Conservation (phyloP, 2,329 filamentous ascomycete genomes). For the Polytolypa hystricis region DNA sequence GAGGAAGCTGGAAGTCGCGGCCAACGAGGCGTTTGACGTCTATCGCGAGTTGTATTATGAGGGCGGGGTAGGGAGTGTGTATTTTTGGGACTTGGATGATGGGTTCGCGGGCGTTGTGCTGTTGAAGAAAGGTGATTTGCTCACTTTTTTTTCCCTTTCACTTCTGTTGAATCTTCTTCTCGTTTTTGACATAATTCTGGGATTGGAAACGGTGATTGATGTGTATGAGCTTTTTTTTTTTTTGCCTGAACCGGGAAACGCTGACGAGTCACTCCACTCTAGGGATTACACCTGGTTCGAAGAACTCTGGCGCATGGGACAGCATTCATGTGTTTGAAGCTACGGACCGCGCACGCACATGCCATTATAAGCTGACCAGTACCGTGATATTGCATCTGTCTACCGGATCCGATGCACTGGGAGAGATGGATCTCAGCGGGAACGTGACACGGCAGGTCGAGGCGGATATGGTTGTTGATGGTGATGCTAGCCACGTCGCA, state of each 20-base stretch:
- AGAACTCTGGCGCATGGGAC: slow-evolving; percentile 81
- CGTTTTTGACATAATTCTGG: not conserved
- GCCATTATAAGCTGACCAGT: slow-evolving; percentile 95
- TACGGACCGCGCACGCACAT: slow-evolving; percentile 78
- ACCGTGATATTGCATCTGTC: slow-evolving; percentile 89
- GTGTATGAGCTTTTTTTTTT: not conserved
- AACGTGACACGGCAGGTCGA: slow-evolving; percentile 98
- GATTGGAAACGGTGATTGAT: too few relatives aligned
- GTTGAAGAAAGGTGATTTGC: slow-evolving; percentile 91
- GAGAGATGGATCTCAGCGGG: slow-evolving; percentile 82
- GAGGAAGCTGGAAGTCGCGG: slow-evolving; percentile 82
- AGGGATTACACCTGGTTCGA: slow-evolving; percentile 56
- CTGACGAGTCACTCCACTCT: slow-evolving; percentile 5
- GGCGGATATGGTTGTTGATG: slow-evolving; percentile 77
- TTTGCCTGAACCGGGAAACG: not conserved
- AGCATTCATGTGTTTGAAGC: slow-evolving; percentile 98
- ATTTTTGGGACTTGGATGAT: slow-evolving; percentile 97
- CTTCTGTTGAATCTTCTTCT: slow-evolving; percentile 7
- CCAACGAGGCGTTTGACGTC: slow-evolving; percentile 93
- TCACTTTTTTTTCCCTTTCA: slow-evolving; percentile 19
- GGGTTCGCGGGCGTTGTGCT: slow-evolving; percentile 94
- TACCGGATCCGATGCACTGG: slow-evolving; percentile 55
- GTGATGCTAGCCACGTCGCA: slow-evolving; percentile 84
- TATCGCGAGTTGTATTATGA: slow-evolving; percentile 91
- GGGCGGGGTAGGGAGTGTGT: slow-evolving; percentile 89